These are phyloP conservation scores for Dryadomyces quercus-mongolicae DNA, from an alignment of 2,329 filamentous ascomycete genomes.

Conservation along the genomic window DNA sequence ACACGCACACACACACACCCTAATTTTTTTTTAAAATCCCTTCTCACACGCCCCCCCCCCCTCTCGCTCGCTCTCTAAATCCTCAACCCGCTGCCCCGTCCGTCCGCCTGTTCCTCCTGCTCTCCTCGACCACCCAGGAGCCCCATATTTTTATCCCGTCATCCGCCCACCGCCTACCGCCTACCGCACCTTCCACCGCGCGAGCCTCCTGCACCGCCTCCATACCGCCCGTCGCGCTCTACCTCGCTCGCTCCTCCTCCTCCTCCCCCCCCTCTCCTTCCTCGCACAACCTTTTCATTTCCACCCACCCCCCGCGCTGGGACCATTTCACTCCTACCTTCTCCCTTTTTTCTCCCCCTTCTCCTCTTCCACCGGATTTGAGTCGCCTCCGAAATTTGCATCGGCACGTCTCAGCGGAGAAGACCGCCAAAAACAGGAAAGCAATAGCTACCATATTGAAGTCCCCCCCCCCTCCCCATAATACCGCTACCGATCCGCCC, in stretches of 20 bases:
- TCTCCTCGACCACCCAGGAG: background rate
- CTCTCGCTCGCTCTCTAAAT: background rate
- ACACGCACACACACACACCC: slow-evolving; percentile 2
- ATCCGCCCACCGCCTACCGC: slow-evolving; percentile 12
- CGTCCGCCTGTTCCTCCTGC: slow-evolving; percentile 6
- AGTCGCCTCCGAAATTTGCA: background rate
- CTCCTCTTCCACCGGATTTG: background rate
- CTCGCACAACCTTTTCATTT: background rate
- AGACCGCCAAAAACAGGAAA: background rate
- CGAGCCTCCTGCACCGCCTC: slow-evolving; percentile 4
- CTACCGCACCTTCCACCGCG: slow-evolving; percentile 9
- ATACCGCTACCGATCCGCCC: background rate
- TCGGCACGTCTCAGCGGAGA: background rate
- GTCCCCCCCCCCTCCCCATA: background rate
- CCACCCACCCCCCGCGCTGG: background rate
- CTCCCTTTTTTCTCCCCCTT: background rate
- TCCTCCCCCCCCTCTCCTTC: background rate
- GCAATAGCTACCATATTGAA: background rate
- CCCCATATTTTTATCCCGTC: slow-evolving; percentile 10
- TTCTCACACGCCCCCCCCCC: background rate
- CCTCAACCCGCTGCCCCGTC: slow-evolving; percentile 9
- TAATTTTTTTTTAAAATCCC: background rate
- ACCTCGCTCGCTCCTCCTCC: background rate
- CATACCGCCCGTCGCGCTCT: background rate
- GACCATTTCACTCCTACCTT: background rate